Evolutionary conservation across 306 rosid genomes (phyloP), one percentile per base, ranked within the genome.

Genomic region (Begonia fuchsioides): DNA sequence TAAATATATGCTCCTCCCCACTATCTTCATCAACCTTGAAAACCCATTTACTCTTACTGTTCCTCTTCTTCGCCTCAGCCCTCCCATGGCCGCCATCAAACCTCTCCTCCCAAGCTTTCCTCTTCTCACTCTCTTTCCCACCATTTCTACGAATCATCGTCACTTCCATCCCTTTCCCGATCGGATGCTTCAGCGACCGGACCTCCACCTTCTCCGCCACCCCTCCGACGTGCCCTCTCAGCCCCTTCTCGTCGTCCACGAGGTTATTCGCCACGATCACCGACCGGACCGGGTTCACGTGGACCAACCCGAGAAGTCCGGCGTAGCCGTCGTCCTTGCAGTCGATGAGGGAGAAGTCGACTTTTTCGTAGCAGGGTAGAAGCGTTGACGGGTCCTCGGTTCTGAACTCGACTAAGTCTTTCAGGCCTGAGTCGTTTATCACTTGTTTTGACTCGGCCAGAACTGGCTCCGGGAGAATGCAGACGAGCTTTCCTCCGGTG

Each of bases 131-230:
- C 26, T 49, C 61, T 19, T 8, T 39, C 44, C 51, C 69, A 41
- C 16, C 51, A 15, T 56, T 56, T 13, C 10, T 70, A 13, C 39
- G 69, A 55, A 79, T 74, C 62, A 61, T 43, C 11, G 76, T 69
- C 39, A 79, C 73, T 57, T 79, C 76, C 85, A 67, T 71, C 12
- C 68, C 88, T 51, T 69, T 74, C 16, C 82, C 82, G 15, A 79
- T 57, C 11, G 71, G 61, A 74, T 74, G 69, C 51, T 64, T 72
- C 35, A 59, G 17, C 43, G 88, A 76, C 52, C 78, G 74, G 44
- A 76, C 78, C 0, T 19, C 26, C 2, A 50, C 69, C 41, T 65
- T 45, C 47, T 69, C 75, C 50, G 56, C 45, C 51, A 59, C 66
- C 47, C 61, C 59, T 52, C 68, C 62, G 11, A 68, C 11, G 50